These are phyloP conservation scores for Boletus sp. DNA, from an alignment of 768 basidiomycete genomes.

Conservation along the genomic window DNA sequence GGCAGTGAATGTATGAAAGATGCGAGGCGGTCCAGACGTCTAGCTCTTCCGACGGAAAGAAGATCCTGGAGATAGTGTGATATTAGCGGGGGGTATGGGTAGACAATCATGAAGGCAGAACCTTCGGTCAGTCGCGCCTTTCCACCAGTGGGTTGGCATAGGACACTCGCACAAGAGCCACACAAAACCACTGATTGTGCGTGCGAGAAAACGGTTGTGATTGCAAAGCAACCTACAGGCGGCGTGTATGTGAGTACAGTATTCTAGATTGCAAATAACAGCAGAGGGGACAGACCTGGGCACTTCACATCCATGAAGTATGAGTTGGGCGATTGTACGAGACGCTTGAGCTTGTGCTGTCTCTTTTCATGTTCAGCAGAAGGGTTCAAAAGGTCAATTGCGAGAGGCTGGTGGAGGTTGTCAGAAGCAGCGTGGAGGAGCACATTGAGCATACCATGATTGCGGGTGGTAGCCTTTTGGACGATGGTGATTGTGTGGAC, in stretches of 20 bases:
- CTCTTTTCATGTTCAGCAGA: slow-evolving; percentile 80
- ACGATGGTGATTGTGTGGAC: slow-evolving; percentile 25
- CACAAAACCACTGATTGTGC: slow-evolving; percentile 97
- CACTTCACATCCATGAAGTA: slow-evolving; percentile 99
- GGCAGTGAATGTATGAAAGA: not conserved
- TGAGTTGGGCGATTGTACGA: slow-evolving; percentile 97
- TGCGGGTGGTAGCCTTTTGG: slow-evolving; percentile 10
- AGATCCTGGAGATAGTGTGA: slow-evolving; percentile 59
- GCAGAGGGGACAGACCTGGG: slow-evolving; percentile 61
- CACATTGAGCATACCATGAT: slow-evolving; percentile 17
- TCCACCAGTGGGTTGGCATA: slow-evolving; percentile 99
- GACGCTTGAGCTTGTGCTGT: slow-evolving; percentile 98
- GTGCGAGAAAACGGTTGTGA: slow-evolving; percentile 99
- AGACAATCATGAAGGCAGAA: slow-evolving; percentile 40
- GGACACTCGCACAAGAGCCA: slow-evolving; percentile 85
- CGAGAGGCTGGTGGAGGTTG: slow-evolving; percentile 73
- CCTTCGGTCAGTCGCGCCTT: slow-evolving; percentile 98
- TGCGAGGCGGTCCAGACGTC: slow-evolving; percentile 6
- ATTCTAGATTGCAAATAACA: not conserved
- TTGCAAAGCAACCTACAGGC: slow-evolving; percentile 84
- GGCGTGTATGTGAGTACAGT: not conserved
- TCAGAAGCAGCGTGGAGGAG: slow-evolving; percentile 3
- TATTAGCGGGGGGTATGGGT: slow-evolving; percentile 4
- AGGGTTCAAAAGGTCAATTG: slow-evolving; percentile 97
- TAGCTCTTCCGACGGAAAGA: slow-evolving; percentile 98